Evolutionary conservation across 2,329 filamentous ascomycete species (phyloP), one percentile per base, ranked within the genome.

Genomic region (Ophiosphaerella narmari): DNA sequence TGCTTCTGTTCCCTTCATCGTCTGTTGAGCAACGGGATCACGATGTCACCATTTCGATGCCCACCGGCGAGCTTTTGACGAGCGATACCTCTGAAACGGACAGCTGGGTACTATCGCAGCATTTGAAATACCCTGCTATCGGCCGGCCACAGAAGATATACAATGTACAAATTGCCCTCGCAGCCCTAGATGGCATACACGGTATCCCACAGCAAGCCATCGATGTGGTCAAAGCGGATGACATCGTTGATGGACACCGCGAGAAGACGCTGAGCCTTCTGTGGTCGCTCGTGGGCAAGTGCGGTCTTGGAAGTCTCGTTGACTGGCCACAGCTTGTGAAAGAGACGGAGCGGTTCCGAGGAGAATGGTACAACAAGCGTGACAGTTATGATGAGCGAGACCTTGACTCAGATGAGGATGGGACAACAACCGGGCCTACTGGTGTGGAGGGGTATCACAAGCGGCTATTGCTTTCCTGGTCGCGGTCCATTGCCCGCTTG

Each of bases 161-260:
- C 72, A 87, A 87, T 60, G 79, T 84, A 0, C 79, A 83, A 52
- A 68, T 86, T 21, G 82, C 82, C 1, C 68, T 87, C 2, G 74
- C 76, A 41, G 81, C 82, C 2, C 69, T 87, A 11, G 63, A 68
- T n/a, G 71, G 70, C 9, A 70, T 79, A 7, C 67, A 66, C 9
- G 76, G 77, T 2, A 68, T 78, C 11, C 72, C 67, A 4, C 60
- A 66, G 11, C 73, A 72, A 26, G 67, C 80, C 11, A 65, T 77
- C 5, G 67, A 71, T 18, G 73, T 75, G 31, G 70, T 85, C 32
- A 75, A 70, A 12, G 77, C 84, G 0, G 79, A 82, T 34, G 82
- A 87, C 46, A 80, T 87, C 39, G 82, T 87, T 6, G 79, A 86
- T 57, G 85, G 85, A 2, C 83, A 86, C 58, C 79, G 85, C 7